A percentile compares a stretch with the other conserved stretches of the same genome.
Conservation (phyloP, 495 filamentous ascomycete species). For the Xylaria venustula region DNA sequence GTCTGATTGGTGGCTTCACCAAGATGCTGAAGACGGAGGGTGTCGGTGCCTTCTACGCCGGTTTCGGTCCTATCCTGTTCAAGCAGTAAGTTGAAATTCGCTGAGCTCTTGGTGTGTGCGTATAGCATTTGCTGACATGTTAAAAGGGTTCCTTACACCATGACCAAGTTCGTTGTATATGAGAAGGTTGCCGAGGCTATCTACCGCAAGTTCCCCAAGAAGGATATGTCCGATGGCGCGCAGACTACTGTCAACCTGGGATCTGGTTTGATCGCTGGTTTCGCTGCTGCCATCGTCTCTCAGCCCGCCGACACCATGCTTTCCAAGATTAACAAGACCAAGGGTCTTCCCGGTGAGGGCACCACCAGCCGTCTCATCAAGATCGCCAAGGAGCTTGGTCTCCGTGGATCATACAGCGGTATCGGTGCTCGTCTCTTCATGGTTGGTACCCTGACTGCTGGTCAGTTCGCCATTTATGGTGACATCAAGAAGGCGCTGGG, state of each 20-base stretch:
- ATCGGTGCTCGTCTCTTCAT: conserved; percentile 93
- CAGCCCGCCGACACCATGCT: conserved; percentile 99
- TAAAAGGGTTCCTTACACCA: conserved; percentile 92
- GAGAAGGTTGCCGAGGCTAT: conserved; percentile 89
- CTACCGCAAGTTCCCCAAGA: conserved; percentile 76
- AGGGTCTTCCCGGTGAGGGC: conserved; percentile 91
- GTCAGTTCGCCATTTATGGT: conserved; percentile 98
- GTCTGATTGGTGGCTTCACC: conserved; percentile 75
- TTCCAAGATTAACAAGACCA: conserved; percentile 99
- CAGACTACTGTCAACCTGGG: conserved; percentile 94
- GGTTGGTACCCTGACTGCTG: conserved; percentile 75
- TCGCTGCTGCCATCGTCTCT: conserved; percentile 93
- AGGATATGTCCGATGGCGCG: conserved; percentile 62
- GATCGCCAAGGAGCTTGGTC: conserved; percentile 91
- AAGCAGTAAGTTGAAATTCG: conserved; percentile 76
- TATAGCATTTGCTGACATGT: conserved; percentile 10
- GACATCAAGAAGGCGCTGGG: conserved; percentile 50
- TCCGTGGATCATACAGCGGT: conserved; percentile 85
- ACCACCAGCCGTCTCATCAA: conserved; percentile 89
- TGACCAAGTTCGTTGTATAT: conserved; percentile 99
- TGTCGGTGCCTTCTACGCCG: conserved; percentile 88
- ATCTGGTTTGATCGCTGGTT: conserved; percentile 93
- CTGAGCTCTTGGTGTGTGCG: background rate
- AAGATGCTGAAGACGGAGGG: conserved; percentile 87
- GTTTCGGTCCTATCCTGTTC: conserved; percentile 90